These are phyloP conservation scores for Aegle marmelos DNA, from an alignment of 345 rosid genomes.

Conservation along the genomic window DNA sequence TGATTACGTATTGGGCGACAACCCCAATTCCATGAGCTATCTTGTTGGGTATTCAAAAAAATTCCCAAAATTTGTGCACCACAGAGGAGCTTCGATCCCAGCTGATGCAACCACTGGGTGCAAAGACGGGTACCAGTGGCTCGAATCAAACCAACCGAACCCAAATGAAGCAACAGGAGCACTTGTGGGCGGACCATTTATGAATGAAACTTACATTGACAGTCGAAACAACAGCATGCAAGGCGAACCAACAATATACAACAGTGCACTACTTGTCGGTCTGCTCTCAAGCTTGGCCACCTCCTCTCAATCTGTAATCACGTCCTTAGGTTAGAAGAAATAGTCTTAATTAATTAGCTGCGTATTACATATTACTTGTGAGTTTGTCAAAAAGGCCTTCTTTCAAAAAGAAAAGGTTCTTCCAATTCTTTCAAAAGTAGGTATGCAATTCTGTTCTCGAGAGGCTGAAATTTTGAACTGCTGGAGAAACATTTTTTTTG, in stretches of 20 bases:
- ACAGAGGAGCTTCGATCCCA: constrained; percentile 96
- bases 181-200: constrained; percentile 86
- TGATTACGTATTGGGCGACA: constrained; percentile 81
- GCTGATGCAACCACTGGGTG: constrained; percentile 64
- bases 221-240: constrained; percentile 69
- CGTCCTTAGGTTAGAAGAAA: constrained; percentile 41
- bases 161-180: constrained; percentile 85
- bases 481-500: too few relatives aligned
- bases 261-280: constrained; percentile 77
- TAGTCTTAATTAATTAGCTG: background rate
- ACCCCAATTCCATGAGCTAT: constrained; percentile 73
- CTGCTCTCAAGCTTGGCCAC: constrained; percentile 82
- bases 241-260: constrained; percentile 83
- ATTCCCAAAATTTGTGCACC: constrained; percentile 79
- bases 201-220: constrained; percentile 68
- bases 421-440: background rate
- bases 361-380: background rate
- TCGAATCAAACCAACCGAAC: constrained; percentile 55
- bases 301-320: constrained; percentile 51
- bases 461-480: too few relatives aligned
- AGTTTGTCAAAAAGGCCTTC: background rate
- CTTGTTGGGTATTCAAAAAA: constrained; percentile 89
- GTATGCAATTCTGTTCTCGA: too few relatives aligned
- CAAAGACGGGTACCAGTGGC: constrained; percentile 73
- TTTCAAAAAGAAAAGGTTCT: background rate